Conservation (phyloP, 345 rosid species). For the Stellera chamaejasme region DNA sequence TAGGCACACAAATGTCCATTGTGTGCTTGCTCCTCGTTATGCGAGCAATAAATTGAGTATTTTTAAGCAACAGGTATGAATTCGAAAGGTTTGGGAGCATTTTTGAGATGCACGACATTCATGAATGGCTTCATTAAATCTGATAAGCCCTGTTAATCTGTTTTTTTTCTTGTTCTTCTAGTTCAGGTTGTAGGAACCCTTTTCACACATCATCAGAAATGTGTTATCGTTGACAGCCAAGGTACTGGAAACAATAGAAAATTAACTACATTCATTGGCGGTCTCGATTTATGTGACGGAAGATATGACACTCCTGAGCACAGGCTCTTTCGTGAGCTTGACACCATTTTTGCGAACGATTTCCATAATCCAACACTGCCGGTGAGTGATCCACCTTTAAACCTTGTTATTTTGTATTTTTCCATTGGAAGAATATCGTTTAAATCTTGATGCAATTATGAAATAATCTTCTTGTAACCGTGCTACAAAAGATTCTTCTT, state of each 20-base stretch:
- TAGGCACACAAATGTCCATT: constrained; percentile 44
- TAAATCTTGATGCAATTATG: background rate
- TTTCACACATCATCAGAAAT: constrained; percentile 71
- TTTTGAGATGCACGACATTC: background rate
- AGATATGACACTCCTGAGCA: constrained; percentile 81
- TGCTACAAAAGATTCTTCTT: too few relatives aligned
- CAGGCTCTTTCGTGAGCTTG: constrained; percentile 41
- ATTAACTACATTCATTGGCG: constrained; percentile 64
- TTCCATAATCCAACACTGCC: constrained; percentile 60
- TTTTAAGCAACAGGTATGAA: constrained; percentile 60
- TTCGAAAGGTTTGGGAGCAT: constrained; percentile 2
- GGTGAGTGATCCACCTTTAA: constrained; percentile 26
- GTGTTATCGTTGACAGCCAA: constrained; percentile 51
- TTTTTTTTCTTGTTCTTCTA: constrained; percentile 18
- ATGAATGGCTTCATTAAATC: background rate
- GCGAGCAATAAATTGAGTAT: constrained; percentile 65
- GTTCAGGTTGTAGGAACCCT: constrained; percentile 79
- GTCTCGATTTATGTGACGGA: constrained; percentile 65
- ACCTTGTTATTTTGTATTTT: background rate
- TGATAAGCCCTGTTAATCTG: constrained; percentile 7
- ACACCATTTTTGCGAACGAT: constrained; percentile 42
- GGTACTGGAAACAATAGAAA: constrained; percentile 48
- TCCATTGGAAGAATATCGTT: too few relatives aligned
- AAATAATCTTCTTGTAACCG: too few relatives aligned
- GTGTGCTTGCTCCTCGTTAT: constrained; percentile 67